phyloP scores from a whole-genome alignment of 768 basidiomycete species.

The Kockovaella imperatae region DNA sequence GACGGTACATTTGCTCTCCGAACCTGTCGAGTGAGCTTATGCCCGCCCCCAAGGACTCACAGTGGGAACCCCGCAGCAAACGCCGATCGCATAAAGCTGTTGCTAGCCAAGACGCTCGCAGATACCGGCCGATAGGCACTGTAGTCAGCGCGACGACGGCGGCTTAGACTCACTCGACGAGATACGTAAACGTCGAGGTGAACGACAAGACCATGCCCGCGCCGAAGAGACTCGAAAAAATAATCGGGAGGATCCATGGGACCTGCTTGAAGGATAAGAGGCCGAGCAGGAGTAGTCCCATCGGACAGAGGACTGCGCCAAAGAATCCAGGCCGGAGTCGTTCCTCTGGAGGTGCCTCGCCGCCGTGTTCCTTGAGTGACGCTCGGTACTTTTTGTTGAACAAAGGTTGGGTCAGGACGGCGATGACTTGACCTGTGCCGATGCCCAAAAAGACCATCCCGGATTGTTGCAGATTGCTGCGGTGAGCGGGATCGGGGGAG shows the following conservation, averaged over 20 bases:
- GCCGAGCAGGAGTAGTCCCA: constrained; percentile 55
- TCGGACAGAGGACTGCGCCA: constrained; percentile 60
- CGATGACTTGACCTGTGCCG: constrained; percentile 49
- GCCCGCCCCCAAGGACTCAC: constrained; percentile 38
- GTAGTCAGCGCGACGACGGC: not conserved
- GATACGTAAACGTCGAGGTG: constrained; percentile 52
- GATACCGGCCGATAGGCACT: constrained; percentile 43
- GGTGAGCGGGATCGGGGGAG: not conserved
- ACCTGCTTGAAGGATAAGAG: constrained; percentile 52
- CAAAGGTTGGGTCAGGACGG: constrained; percentile 29
- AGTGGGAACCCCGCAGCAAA: constrained; percentile 53
- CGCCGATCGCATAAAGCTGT: constrained; percentile 51
- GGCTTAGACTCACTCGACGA: constrained; percentile 31
- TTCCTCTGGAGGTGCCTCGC: constrained; percentile 56
- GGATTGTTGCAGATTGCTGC: constrained; percentile 46
- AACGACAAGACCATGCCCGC: constrained; percentile 52
- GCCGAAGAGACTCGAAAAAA: constrained; percentile 51
- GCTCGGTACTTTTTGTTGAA: constrained; percentile 31
- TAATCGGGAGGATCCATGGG: constrained; percentile 51
- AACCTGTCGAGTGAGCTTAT: constrained; percentile 10
- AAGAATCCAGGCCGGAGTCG: constrained; percentile 60
- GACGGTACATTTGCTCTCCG: constrained; percentile 50
- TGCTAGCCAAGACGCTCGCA: constrained; percentile 57
- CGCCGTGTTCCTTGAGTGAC: constrained; percentile 18
- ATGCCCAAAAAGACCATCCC: constrained; percentile 54